phyloP scores from a whole-genome alignment of 192 early-diverging fungal genomes.

The Coemansia sp. region DNA sequence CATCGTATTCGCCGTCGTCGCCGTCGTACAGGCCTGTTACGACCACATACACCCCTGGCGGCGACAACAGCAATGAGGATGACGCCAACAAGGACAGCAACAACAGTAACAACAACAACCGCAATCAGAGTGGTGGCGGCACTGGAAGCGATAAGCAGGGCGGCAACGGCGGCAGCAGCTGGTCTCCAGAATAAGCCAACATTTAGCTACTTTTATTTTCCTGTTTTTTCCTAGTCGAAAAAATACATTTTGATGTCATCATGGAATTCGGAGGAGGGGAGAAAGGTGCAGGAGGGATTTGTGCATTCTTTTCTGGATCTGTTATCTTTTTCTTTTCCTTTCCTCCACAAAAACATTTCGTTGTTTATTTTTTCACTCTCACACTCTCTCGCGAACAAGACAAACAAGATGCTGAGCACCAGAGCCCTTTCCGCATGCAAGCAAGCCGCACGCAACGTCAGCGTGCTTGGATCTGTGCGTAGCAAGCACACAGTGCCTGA shows the following conservation, averaged over 20 bases:
- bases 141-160: slow-evolving; percentile 12
- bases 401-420: slow-evolving; percentile 18
- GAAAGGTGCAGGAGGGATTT: no score
- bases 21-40: slow-evolving; percentile 64
- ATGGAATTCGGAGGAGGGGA: no score
- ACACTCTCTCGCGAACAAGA: not conserved
- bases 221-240: no score
- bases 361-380: not conserved
- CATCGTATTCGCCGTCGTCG: slow-evolving; percentile 66
- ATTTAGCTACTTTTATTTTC: no score
- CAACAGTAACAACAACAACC: not conserved
- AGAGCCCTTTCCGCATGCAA: slow-evolving; percentile 11
- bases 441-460: slow-evolving; percentile 9
- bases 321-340: no score
- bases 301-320: no score
- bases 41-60: slow-evolving; percentile 36
- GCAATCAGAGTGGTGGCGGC: slow-evolving; percentile 1
- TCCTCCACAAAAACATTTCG: not conserved
- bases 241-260: no score
- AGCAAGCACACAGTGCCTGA: slow-evolving; percentile 84
- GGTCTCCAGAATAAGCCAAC: slow-evolving; percentile 41
- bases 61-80: slow-evolving; percentile 14
- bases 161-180: slow-evolving; percentile 26
- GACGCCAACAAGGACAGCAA: not conserved
- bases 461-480: slow-evolving; percentile 19